Evolutionary conservation across 2,329 filamentous ascomycete genomes (phyloP).

Genomic region (Emmonsiellopsis sp.): DNA sequence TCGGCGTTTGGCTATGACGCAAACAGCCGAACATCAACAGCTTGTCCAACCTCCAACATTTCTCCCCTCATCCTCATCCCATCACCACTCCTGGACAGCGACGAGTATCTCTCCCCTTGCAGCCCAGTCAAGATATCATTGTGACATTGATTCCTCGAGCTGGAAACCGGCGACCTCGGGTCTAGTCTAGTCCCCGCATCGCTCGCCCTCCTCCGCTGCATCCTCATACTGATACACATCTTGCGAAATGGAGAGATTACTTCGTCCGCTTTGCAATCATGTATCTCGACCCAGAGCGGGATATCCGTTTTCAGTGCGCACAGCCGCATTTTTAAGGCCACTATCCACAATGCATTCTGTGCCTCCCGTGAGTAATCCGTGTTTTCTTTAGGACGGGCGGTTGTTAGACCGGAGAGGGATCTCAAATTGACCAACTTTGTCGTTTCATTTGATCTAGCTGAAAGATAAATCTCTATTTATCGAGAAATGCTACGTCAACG

Average conservation of each 20-base stretch:
- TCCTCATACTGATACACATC: neutral
- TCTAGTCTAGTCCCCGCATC: neutral
- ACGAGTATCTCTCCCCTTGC: too few species aligned
- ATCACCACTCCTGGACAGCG: too few species aligned
- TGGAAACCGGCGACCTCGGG: too few species aligned
- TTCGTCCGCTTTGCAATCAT: slow-evolving; percentile 25
- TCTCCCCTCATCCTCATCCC: too few species aligned
- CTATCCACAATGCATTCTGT: slow-evolving; percentile 35
- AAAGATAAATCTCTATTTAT: slow-evolving; percentile 77
- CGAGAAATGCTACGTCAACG: slow-evolving; percentile 77
- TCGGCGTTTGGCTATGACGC: too few species aligned
- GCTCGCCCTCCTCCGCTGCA: neutral
- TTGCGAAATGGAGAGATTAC: slow-evolving; percentile 10
- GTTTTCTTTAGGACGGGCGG: neutral
- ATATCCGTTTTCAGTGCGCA: slow-evolving; percentile 28
- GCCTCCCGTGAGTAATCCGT: slow-evolving; percentile 26
- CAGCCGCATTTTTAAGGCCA: slow-evolving; percentile 23
- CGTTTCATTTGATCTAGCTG: slow-evolving; percentile 42
- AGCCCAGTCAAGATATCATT: too few species aligned
- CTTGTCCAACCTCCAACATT: too few species aligned
- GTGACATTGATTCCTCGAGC: too few species aligned
- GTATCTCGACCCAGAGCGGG: slow-evolving; percentile 25
- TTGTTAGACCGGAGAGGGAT: neutral
- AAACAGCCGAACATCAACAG: too few species aligned
- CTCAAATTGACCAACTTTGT: slow-evolving; percentile 8